Evolutionary conservation across 2,329 filamentous ascomycete genomes (phyloP), one percentile per base, ranked within the genome.

Genomic region (Monosporascus ibericus): DNA sequence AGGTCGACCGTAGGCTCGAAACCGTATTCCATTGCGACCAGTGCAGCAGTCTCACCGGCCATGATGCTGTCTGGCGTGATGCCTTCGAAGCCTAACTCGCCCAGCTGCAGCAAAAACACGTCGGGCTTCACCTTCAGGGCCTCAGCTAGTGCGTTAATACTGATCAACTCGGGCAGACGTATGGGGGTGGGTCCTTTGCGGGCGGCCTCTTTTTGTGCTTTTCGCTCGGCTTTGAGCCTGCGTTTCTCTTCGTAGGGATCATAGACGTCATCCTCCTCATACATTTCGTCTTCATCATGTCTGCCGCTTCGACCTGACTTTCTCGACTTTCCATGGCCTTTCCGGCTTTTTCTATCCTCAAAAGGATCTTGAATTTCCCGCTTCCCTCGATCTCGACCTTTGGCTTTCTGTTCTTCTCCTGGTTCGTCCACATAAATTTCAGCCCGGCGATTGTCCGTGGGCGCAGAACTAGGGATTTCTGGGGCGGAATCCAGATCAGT

Each of bases 11-110:
- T 85, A 1, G 92, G 89, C 55, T 97, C 91, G 59, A 88, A 96
- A 48, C 92, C 92, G 68, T 92, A 97, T 67, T 99, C 92, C 70
- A 90, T 85, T 4, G 91, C 91, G 60, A 99, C 87, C 50, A 99
- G 78, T 7, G 88, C 89, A 2, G 92, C 92, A 47, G 90, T 94
- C 67, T 97, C 92, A 11, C 90, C 85, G 55, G 92, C 92, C 67
- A 99, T 81, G 55, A 99, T 83, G 64, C 92, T 91, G 62, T 92
- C 90, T 49, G 85, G 80, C 15, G 84, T 84, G 17, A 92, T 82
- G 48, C 92, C 87, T 62, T 96, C 90, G 59, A 96, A 99, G 0
- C 94, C 95, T 64, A 97, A 84, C 49, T 94, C 82, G 65, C 85
- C 81, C 69, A 99, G 78, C 63, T 91, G 90, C 17, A 66, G 62